phyloP scores from a whole-genome alignment of 176 grass and related monocot species.

The Aegilops sharonensis region DNA sequence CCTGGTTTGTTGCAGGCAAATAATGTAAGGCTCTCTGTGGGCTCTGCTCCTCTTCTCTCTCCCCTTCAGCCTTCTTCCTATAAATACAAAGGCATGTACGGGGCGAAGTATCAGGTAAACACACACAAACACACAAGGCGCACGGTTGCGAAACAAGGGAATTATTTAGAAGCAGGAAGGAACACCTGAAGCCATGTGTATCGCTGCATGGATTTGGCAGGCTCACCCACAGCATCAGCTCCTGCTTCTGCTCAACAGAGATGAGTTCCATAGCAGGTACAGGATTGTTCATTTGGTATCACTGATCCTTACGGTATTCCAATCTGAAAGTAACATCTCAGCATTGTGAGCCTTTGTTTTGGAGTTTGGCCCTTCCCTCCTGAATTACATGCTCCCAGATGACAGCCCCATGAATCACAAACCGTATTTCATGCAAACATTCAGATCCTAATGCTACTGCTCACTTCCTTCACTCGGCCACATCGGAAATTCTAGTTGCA shows the following conservation, averaged over 20 bases:
- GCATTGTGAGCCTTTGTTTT: background rate
- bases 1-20: constrained; percentile 36
- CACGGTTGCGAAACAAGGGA: background rate
- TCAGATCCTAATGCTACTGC: background rate
- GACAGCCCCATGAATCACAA: background rate
- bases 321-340: too few relatives aligned
- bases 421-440: background rate
- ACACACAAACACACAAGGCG: constrained; percentile 10
- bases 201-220: constrained; percentile 95
- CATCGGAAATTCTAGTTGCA: background rate
- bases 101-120: constrained; percentile 29
- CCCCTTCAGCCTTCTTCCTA: constrained; percentile 35
- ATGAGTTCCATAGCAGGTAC: constrained; percentile 82
- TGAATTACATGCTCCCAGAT: background rate
- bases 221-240: constrained; percentile 73
- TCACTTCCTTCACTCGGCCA: background rate
- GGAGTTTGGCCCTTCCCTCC: background rate
- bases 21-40: constrained; percentile 30
- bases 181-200: constrained; percentile 68
- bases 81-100: constrained; percentile 43
- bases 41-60: background rate
- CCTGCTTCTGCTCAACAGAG: constrained; percentile 78
- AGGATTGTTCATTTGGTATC: background rate
- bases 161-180: constrained; percentile 6
- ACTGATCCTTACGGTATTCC: background rate